Conservation (phyloP, 169 alveolate genomes). For the Perkinsus olseni region DNA sequence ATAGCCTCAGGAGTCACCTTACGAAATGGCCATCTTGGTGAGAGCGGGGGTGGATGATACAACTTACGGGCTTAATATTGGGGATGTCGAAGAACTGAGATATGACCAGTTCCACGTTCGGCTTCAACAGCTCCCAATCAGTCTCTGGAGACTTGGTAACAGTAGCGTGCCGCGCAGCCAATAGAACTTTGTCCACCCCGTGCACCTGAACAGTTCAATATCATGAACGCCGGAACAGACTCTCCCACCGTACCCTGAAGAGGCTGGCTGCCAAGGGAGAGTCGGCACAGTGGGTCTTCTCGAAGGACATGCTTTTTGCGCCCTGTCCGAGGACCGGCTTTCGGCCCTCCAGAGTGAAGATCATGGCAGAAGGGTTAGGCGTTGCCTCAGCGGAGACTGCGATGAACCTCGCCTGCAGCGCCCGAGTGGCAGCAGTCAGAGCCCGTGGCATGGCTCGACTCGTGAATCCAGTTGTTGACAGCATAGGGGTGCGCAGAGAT, state of each 20-base stretch:
- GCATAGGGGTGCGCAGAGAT: not conserved
- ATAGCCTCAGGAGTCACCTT: not conserved
- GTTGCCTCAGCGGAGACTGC: not conserved
- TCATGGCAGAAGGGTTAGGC: not conserved
- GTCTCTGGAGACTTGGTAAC: not conserved
- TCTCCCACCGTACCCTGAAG: not conserved
- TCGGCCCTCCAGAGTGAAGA: not conserved
- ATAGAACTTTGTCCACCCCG: not conserved
- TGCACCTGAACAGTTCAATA: not conserved
- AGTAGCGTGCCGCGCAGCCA: not conserved
- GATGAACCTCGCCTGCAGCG: not conserved
- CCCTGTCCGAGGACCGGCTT: not conserved
- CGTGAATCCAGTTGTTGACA: not conserved
- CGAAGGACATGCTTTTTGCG: not conserved
- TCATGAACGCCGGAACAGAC: not conserved
- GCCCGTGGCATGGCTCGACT: not conserved
- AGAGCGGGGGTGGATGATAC: too few species aligned
- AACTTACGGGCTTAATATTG: not conserved
- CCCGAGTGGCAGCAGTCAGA: not conserved
- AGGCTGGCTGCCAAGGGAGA: not conserved
- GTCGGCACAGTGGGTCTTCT: not conserved
- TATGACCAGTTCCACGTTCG: not conserved
- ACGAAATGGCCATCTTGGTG: too few species aligned
- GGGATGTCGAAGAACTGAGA: not conserved
- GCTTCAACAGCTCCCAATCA: not conserved